Conservation (phyloP, 768 basidiomycete genomes). For the Antrodiella citrinella region DNA sequence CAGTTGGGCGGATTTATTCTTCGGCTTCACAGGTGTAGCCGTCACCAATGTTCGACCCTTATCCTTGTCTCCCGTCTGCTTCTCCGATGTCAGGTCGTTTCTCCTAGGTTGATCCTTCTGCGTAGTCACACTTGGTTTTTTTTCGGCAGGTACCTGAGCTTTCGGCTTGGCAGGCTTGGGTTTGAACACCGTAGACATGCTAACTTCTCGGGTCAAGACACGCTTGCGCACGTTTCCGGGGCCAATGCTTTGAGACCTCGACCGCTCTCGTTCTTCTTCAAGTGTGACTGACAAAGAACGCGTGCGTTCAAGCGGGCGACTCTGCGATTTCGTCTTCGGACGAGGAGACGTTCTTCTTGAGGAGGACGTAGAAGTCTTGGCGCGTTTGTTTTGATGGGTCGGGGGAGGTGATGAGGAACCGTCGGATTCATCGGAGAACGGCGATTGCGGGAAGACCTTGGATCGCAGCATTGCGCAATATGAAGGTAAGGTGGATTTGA, state of each 20-base stretch:
- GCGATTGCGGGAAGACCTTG: conserved; percentile 62
- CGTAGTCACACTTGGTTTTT: not conserved
- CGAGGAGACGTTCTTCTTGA: conserved; percentile 5
- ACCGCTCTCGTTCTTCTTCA: conserved; percentile 46
- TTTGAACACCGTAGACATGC: conserved; percentile 70
- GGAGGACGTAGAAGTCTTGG: conserved; percentile 6
- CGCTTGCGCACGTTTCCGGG: conserved; percentile 36
- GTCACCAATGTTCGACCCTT: conserved; percentile 41
- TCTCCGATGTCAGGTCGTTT: not conserved
- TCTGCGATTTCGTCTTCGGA: conserved; percentile 3
- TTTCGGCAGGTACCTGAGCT: not conserved
- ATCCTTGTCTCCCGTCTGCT: conserved; percentile 1
- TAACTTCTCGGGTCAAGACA: conserved; percentile 60
- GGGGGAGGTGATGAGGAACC: conserved; percentile 15
- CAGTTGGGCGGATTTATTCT: not conserved
- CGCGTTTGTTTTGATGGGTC: conserved; percentile 9
- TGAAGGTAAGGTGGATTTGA: conserved; percentile 43
- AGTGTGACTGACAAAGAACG: conserved; percentile 55
- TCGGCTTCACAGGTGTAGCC: conserved; percentile 44
- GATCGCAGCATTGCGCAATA: conserved; percentile 49
- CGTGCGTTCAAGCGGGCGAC: conserved; percentile 17
- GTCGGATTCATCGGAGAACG: conserved; percentile 42
- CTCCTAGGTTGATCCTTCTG: conserved; percentile 6
- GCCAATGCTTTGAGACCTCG: conserved; percentile 25
- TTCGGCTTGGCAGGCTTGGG: conserved; percentile 14